Evolutionary conservation across 495 filamentous ascomycete species (phyloP), one percentile per base, ranked within the genome.

Genomic region (Elasticomyces elasticus): DNA sequence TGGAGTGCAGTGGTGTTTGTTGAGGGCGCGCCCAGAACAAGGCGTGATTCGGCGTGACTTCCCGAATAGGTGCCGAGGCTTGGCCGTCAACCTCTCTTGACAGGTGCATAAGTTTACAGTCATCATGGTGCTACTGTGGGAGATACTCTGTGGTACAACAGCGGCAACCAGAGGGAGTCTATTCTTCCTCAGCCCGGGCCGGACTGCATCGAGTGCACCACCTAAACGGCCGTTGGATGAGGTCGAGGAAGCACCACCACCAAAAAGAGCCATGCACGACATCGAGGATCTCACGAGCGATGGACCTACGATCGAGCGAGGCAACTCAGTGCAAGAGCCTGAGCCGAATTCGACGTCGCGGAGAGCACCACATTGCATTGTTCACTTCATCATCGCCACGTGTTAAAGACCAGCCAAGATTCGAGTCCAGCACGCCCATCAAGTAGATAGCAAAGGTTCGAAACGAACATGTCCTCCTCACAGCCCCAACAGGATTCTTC

Each of bases 401-500:
- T 15, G 30, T 7, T 33, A 33, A 33, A 7, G 15, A 7, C 15
- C 15, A 33, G 30, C 7, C 30, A 33, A 7, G 30, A 15, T 33
- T 33, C 30, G 15, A 33, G 20, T 19, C 7, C 6, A 19, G 10
- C 7, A 19, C 40, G 40, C 40, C 10, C 17, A 19, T 7, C 30
- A 15, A 33, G 30, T 33, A 33, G 30, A n/a, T n/a, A 37, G 31
- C 31, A 37, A 43, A 19, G 7, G 40, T 11, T n/a, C 40, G 12
- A 43, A 1, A 22, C 42, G 6, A 10, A 37, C 31, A 23, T 45
- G 19, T 7, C n/a, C 42, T 5, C 42, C 13, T 64, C 51, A 65
- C 23, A 62, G 46, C 33, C 64, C 67, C 26, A 73, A 51, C 13
- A 70, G 66, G 37, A 74, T 69, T 41, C 72, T 58, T 57, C 15